A percentile compares a stretch with the other conserved stretches of the same genome.
Evolutionary conservation across 2,329 filamentous ascomycete genomes (phyloP).

Genomic region (Coleophoma crateriformis): DNA sequence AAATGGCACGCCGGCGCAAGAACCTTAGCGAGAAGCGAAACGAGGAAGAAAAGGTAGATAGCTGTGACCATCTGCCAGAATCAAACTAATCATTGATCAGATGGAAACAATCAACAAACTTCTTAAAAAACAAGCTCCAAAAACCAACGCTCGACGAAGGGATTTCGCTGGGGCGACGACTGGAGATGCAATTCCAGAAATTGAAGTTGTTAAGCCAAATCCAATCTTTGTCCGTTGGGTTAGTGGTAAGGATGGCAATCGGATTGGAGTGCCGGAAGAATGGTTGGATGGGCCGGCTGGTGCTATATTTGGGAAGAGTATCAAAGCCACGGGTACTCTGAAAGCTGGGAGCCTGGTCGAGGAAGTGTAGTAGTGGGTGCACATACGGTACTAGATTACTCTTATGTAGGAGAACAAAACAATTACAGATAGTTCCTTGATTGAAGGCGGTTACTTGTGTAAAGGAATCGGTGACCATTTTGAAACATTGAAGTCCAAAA

Average conservation of each 20-base stretch:
- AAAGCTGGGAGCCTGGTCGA: slow-evolving; percentile 25
- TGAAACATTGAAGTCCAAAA: no score
- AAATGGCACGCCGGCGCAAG: slow-evolving; percentile 69
- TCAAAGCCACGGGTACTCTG: slow-evolving; percentile 10
- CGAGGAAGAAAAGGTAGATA: slow-evolving; percentile 65
- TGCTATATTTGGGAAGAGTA: slow-evolving; percentile 42
- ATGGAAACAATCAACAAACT: slow-evolving; percentile 91
- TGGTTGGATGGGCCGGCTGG: slow-evolving; percentile 61
- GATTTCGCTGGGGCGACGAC: slow-evolving; percentile 28
- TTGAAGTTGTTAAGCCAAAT: slow-evolving; percentile 42
- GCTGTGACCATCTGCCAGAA: neutral
- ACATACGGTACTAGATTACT: neutral
- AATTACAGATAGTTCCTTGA: no score
- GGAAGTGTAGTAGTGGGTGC: slow-evolving; percentile 16
- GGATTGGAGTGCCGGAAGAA: slow-evolving; percentile 61
- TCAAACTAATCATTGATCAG: slow-evolving; percentile 34
- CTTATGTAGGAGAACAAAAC: neutral
- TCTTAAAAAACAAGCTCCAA: slow-evolving; percentile 78
- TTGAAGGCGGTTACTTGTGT: no score
- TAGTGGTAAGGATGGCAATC: slow-evolving; percentile 58
- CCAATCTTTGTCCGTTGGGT: slow-evolving; percentile 66
- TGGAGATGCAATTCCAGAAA: slow-evolving; percentile 42
- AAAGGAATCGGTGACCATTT: no score
- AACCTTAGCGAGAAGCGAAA: slow-evolving; percentile 73
- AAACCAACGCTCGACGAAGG: slow-evolving; percentile 49